phyloP scores from a whole-genome alignment of 1,284 basidiomycete species.

The Ceratobasidium sp. region DNA sequence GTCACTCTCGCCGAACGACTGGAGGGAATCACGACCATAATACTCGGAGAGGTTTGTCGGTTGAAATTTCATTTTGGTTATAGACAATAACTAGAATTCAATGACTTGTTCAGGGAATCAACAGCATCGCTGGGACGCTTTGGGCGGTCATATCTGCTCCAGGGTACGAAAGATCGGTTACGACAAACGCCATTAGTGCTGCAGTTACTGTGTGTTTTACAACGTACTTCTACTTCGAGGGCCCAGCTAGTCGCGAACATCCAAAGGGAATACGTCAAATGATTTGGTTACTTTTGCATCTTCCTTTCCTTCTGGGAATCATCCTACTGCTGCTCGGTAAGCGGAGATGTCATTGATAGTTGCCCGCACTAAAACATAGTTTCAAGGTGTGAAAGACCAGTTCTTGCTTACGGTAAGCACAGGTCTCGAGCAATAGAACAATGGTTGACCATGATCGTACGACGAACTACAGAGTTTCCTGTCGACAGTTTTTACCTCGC shows the following conservation, averaged over 20 bases:
- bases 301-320: background rate
- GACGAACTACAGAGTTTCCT: constrained; percentile 23
- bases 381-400: constrained; percentile 2
- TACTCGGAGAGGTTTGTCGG: constrained; percentile 24
- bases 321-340: constrained; percentile 4
- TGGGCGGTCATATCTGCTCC: background rate
- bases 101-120: constrained; percentile 19
- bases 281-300: no score
- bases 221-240: constrained; percentile 18
- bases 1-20: background rate
- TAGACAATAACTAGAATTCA: no score
- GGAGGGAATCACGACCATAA: constrained; percentile 25
- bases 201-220: constrained; percentile 7
- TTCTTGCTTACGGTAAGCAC: constrained; percentile 8
- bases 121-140: background rate
- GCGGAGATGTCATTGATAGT: background rate
- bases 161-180: background rate
- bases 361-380: no score
- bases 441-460: no score
- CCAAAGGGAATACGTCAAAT: constrained; percentile 1
- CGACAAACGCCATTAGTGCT: background rate
- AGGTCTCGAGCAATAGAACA: no score
- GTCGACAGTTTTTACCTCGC: no score
- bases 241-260: background rate
- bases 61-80: no score